Evolutionary conservation across 163 green algal genomes (phyloP).

Genomic region (Scenedesmus sp.): DNA sequence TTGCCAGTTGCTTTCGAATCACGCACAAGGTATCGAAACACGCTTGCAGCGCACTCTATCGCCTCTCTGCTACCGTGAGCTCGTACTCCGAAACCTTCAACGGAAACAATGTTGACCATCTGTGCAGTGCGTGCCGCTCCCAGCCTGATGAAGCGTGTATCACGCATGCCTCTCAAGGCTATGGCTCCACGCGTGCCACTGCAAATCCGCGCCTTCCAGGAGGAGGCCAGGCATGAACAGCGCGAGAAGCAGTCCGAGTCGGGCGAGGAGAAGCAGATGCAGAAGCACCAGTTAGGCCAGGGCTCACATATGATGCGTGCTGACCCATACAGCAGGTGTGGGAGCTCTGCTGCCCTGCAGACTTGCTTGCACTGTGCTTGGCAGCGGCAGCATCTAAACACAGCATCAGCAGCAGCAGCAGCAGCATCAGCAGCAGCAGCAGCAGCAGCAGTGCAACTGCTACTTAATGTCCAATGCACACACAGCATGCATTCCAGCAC

Average conservation of each 20-base stretch:
- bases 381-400: neutral
- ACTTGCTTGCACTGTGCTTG: neutral
- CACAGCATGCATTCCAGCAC: neutral
- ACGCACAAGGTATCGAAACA: neutral
- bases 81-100: neutral
- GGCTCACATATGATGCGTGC: conserved; percentile 24
- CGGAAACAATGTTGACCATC: neutral
- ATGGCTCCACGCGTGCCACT: conserved; percentile 1
- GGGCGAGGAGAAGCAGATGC: conserved; percentile 10
- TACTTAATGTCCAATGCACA: neutral
- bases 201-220: conserved; percentile 17
- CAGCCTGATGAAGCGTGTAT: neutral
- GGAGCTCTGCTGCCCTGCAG: neutral
- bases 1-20: neutral
- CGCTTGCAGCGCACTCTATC: neutral
- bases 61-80: neutral
- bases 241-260: neutral
- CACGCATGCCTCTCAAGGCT: neutral
- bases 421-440: neutral
- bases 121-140: conserved; percentile 3
- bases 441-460: neutral
- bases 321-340: conserved; percentile 22
- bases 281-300: conserved; percentile 27
- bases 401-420: conserved; percentile 6
- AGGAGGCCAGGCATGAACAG: conserved; percentile 20